These are phyloP conservation scores for Microdochium paspali DNA, from an alignment of 2,329 filamentous ascomycete species.

Conservation along the genomic window DNA sequence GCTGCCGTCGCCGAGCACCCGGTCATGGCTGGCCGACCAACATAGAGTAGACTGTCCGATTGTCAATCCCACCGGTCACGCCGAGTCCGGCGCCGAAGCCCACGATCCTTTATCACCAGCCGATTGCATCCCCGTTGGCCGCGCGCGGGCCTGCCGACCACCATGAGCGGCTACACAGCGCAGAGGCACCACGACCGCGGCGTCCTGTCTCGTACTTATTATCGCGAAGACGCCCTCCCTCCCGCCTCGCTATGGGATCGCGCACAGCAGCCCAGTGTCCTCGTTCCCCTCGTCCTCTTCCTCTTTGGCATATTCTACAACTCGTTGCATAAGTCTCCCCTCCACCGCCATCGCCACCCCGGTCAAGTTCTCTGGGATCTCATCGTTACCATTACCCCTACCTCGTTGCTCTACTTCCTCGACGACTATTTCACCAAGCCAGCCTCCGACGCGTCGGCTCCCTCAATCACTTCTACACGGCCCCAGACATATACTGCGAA, in stretches of 20 bases:
- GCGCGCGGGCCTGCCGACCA: slow-evolving; percentile 9
- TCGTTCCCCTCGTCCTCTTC: slow-evolving; percentile 24
- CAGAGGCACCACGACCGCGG: slow-evolving; percentile 18
- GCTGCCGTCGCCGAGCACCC: too few species aligned
- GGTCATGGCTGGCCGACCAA: too few species aligned
- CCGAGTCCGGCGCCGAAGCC: background rate
- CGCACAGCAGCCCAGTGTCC: slow-evolving; percentile 22
- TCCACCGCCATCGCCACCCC: slow-evolving; percentile 22
- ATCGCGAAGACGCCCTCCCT: slow-evolving; percentile 6
- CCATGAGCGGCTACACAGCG: slow-evolving; percentile 26
- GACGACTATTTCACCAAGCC: slow-evolving; percentile 44
- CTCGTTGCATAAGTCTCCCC: slow-evolving; percentile 16
- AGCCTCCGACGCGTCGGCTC: slow-evolving; percentile 25
- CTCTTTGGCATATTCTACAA: slow-evolving; percentile 24
- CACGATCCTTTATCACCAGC: slow-evolving; percentile 3
- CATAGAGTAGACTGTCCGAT: too few species aligned
- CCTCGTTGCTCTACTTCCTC: slow-evolving; percentile 44
- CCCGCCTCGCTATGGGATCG: slow-evolving; percentile 17
- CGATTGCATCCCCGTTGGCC: slow-evolving; percentile 3
- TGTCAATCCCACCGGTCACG: too few species aligned
- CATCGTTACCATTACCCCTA: slow-evolving; percentile 47
- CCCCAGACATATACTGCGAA: slow-evolving; percentile 46
- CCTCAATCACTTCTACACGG: slow-evolving; percentile 20
- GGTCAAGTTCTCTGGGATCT: slow-evolving; percentile 49
- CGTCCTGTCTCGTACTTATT: slow-evolving; percentile 11